Base-by-base conservation (phyloP, 1,284 basidiomycete species). In the Irpex rosettiformis region DNA sequence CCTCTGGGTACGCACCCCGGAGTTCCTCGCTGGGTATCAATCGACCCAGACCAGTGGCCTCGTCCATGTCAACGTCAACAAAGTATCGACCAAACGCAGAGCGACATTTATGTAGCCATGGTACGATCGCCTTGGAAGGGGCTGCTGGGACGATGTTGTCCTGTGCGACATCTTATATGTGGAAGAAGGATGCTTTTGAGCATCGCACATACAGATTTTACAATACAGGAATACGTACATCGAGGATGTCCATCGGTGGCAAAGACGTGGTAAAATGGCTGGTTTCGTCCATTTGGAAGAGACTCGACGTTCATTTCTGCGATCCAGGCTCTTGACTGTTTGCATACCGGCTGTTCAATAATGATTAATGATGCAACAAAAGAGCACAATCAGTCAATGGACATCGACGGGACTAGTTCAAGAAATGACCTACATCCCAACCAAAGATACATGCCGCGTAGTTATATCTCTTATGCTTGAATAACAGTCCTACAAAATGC, bases 401-500 rank as follows among this genome's bases (percentile, higher is more conserved):
- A 58, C 28, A 28, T 21, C 30, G 28, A 11, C 47, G 25, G n/a
- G 48, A 16, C 29, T 11, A 25, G 4, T 13, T 4, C n/a, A 42
- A 28, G 56, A 28, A 21, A 52, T 42, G 10, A 71, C 79, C 54
- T 64, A 83, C 81, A 68, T 84, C 79, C 83, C 84, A 85, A 3
- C 77, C 77, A 56, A 73, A 71, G 52, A 85, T 78, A 55, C 77
- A 79, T 8, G 79, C 83, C 16, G 70, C 61, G 62, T 83, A 84
- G 3, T 68, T 67, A 57, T 75, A 77, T 40, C 61, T 66, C 29
- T 56, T 66, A 66, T 84, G 82, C 54, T 67, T 66, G 58, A 84
- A 80, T n/a, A 79, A 66, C 71, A 80, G 76, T 3, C 84, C 84
- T 40, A 82, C 80, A 61, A 80, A 82, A 65, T 77, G 74, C 64